Base-by-base conservation (phyloP, 1,284 basidiomycete species). In the Vanrija pseudolonga region DNA sequence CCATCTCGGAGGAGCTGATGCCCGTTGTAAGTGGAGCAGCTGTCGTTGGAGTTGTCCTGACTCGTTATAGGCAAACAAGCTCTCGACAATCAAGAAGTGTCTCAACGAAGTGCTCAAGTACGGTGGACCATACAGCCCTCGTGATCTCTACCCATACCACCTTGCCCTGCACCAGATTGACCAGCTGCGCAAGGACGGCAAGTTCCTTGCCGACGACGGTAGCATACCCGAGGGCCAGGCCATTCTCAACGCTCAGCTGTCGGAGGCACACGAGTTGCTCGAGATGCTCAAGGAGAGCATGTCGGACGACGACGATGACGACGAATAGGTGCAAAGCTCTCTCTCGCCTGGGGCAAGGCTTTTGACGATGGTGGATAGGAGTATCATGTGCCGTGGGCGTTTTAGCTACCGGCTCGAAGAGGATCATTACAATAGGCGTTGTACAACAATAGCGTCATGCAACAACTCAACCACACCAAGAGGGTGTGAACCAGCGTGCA, bases 1-100 rank as follows among this genome's bases (percentile, higher is more conserved):
- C 96, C 0, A 93, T 99, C n/a, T 96, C 92, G 0, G 94, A 97
- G 73, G 94, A 98, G 74, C 79, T 98, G 28, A 96, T 96, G 88
- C 94, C 94, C 6, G 85, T 97, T 55, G 95, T 95, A 76, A 63
- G 86, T 77, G 67, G n/a, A 39, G 36, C 6, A 11, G 32, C 59
- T 71, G 23, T 56, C 59, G 20, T 32, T 18, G 52, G 22, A 26
- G 2, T n/a, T 12, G 45, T 9, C 9, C 52, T 62, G 14, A 60
- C 49, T 7, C 1, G 11, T 32, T 3, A 14, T 61, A 92, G 90
- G 90, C 91, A 8, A 95, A 95, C 79, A 95, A 95, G 70, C 78
- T 95, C 3, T 89, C 89, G 18, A 94, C 90, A 0, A 87, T 93
- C 61, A 95, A 94, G 80, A 97, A 95, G 73, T 97, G 94, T 67